Evolutionary conservation across 208 protist species (phyloP).

Genomic region (Leptomonas seymouri): DNA sequence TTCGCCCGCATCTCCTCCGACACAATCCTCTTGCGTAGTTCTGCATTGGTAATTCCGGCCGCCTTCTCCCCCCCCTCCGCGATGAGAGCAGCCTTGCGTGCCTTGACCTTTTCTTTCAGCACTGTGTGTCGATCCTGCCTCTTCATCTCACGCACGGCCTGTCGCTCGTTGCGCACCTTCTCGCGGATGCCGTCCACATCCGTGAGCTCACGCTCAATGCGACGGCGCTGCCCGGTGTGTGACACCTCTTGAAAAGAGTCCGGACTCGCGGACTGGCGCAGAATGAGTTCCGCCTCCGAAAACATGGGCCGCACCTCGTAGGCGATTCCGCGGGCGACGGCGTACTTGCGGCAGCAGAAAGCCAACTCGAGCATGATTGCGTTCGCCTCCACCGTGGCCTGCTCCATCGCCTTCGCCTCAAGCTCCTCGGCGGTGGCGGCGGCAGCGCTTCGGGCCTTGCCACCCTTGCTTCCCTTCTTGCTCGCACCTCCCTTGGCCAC

Average conservation of each 20-base stretch:
- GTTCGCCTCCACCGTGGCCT: conserved; percentile 34
- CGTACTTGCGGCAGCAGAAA: conserved; percentile 63
- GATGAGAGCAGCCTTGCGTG: conserved; percentile 19
- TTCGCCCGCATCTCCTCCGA: conserved; percentile 33
- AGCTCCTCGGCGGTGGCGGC: conserved; percentile 18
- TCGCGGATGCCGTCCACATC: conserved; percentile 69
- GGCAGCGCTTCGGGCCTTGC: conserved; percentile 12
- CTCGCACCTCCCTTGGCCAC: conserved; percentile 1
- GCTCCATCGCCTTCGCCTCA: conserved; percentile 19
- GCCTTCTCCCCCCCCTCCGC: conserved; percentile 27
- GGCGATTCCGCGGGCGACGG: conserved; percentile 58
- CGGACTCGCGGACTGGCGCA: conserved; percentile 67
- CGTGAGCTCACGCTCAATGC: conserved; percentile 77
- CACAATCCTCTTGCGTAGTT: conserved; percentile 42
- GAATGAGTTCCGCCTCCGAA: conserved; percentile 76
- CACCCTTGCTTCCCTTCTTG: conserved; percentile 15
- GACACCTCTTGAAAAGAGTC: conserved; percentile 49
- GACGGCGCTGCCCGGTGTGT: conserved; percentile 53
- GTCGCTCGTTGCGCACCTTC: conserved; percentile 59
- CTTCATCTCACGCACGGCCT: conserved; percentile 48
- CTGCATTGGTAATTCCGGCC: conserved; percentile 17
- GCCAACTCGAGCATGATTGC: conserved; percentile 50
- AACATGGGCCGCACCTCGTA: conserved; percentile 81
- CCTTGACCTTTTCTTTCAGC: conserved; percentile 33
- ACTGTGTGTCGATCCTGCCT: conserved; percentile 29